Base-by-base conservation (phyloP, 2,329 filamentous ascomycete genomes). In the Tolypocladium album region DNA sequence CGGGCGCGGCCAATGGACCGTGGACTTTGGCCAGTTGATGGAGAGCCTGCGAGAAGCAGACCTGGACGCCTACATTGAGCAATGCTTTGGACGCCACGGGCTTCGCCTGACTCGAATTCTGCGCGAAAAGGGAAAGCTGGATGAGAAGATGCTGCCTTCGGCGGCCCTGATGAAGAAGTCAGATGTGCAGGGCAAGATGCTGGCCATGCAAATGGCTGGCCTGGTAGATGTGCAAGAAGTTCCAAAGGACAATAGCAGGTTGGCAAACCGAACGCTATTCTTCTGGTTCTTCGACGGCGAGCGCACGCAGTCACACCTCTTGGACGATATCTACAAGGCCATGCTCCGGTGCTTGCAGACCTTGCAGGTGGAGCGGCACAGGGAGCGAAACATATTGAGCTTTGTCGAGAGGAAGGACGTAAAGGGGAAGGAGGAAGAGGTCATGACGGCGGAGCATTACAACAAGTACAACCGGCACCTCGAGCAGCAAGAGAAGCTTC, bases 171-270 rank as follows among this genome's bases (percentile, higher is more conserved):
- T 97, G 78, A 88, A 88, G 60, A 90, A 93, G 67, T 86, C 88
- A 61, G 90, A 96, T 58, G 85, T 97, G 31, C 90, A 94, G 55
- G 86, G 88, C 61, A 88, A 92, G 63, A 87, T 97, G 74, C 87
- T 90, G 17, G 85, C 87, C 63, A 89, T 99, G 82, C 90, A 96
- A 66, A 87, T 91, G 71, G 86, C 86, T 22, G 93, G 94, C 2
- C 87, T 94, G 62, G 85, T 96, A 15, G 91, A 97, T 65, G 85
- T 96, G 7, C 94, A 99, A 72, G 94, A 99, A 76, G 88, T 99
- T 0, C 94, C 94, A 0, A 89, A 90, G 65, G 93, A 97, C 68
- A 88, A 88, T 64, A 88, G 87, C 63, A 87, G 92, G 40, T 84
- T 89, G 67, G 90, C 92, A 0, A 89, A 87, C 63, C 86, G 91